Base-by-base conservation (phyloP, 108 stramenopile genomes). In the Skeletonema grethae region DNA sequence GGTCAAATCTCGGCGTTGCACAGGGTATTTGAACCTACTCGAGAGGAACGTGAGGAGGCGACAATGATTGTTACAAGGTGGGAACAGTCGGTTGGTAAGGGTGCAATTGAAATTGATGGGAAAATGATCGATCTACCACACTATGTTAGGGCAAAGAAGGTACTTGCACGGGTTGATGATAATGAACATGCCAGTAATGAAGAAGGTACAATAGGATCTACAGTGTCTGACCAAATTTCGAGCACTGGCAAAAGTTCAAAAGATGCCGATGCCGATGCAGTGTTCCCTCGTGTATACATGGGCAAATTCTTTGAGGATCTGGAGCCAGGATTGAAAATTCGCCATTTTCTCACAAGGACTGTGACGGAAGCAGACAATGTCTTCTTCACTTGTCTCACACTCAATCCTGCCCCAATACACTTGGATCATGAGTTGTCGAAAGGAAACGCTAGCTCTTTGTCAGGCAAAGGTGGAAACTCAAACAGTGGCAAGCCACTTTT, bases 341-440 rank as follows among this genome's bases (percentile, higher is more conserved):
- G 68, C 16, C 79, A 80, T 45, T 80, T 65, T 46, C 50, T 80
- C 22, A 80, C 79, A 2, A 61, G 79, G 2, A 80, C 79, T 22
- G 79, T 80, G n/a, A 80, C 79, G 34, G 79, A 80, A 39, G 58
- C 79, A 20, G 79, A 80, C 41, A 80, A 80, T 48, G 79, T 80
- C 11, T 80, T 80, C 67, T 80, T 80, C 48, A 80, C 79, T 10
- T 80, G 79, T 34, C 68, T 80, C 0, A 80, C 79, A n/a, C 67
- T 80, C 60, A 80, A 80, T 22, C 79, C 79, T 38, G 79, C 79
- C 1, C 79, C 79, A 20, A 80, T 80, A 16, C 79, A 80, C 32
- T 61, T 80, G 22, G 79, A 80, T 43, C 73, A 80, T 39, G 79
- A 80, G 41, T 24, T 80, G 12, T 80, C 79, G 4, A 80, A 70